Evolutionary conservation across 1,284 basidiomycete species (phyloP), one percentile per base, ranked within the genome.

Genomic region (Boletellus sp.): DNA sequence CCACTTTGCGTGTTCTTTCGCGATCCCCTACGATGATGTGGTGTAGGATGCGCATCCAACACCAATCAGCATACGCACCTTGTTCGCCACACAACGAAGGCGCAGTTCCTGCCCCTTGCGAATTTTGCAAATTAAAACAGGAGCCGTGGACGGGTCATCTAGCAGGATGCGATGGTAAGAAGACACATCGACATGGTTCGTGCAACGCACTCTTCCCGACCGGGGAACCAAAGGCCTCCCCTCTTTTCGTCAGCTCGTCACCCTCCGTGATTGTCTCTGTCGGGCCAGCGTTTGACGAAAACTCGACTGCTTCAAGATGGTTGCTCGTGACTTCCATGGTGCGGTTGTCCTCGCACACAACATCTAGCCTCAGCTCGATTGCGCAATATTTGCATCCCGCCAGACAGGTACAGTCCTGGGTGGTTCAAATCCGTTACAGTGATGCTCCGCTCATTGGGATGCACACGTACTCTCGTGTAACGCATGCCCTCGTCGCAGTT

Each of bases 1-100:
- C 94, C 95, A 99, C 72, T 99, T 99, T 7, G 96, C 94, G 64
- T 99, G 96, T 64, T 98, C 94, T 73, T 99, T 97, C 8, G 94
- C 94, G 51, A 97, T 89, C 22, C 95, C 95, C 91, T 96, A 56
- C 16, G 36, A 34, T 25, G 8, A 16, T 29, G 17, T 26, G 43
- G 22, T 32, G 49, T 45, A 11, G 40, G 43, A 43, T 19, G 21
- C 6, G 34, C 17, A 30, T 25, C 17, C 45, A 27, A 45, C 29
- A 45, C 36, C 29, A 11, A 5, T 47, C 45, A 36, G 44, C 13
- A 6, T 6, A 23, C 50, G 19, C 48, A 90, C 91, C 81, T 97
- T 98, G 69, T 94, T 93, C 3, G 94, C 96, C 46, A 91, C 83
- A 67, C 95, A 98, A 29, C 78, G 78, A 45, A 95, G 64, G 61